Evolutionary conservation across 164 flowering plant genomes (phyloP).

Genomic region (Chimonanthus salicifolius): DNA sequence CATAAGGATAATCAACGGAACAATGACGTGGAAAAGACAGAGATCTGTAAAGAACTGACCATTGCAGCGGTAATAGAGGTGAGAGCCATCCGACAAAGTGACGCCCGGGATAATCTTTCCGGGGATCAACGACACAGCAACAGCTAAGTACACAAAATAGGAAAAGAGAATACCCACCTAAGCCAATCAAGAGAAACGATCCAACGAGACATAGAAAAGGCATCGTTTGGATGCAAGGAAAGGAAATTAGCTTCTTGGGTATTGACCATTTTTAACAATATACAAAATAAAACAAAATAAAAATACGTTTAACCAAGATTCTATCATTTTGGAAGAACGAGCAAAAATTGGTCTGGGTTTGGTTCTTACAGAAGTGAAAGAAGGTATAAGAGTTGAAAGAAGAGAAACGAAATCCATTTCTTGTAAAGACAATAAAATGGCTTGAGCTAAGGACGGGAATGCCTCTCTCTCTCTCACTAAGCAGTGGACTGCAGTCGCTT

Average conservation of each 20-base stretch:
- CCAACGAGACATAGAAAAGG: not conserved
- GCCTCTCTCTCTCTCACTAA: too few species aligned
- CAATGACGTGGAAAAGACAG: not conserved
- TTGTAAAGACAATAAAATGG: too few species aligned
- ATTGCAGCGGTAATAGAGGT: constrained; percentile 83
- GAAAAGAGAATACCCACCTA: constrained; percentile 46
- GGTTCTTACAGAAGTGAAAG: constrained; percentile 52
- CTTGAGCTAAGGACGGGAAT: too few species aligned
- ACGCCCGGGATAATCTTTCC: constrained; percentile 78
- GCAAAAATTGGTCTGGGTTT: not conserved
- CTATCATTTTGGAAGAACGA: not conserved
- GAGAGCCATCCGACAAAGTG: constrained; percentile 53
- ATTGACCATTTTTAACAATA: too few species aligned
- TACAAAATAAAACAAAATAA: too few species aligned
- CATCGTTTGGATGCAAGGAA: not conserved
- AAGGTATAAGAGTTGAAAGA: constrained; percentile 43
- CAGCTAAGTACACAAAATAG: constrained; percentile 59
- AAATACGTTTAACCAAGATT: too few species aligned
- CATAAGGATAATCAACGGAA: too few species aligned
- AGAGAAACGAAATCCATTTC: constrained; percentile 11
- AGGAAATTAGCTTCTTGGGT: not conserved
- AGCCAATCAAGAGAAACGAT: too few species aligned
- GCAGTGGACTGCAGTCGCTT: too few species aligned
- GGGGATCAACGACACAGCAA: constrained; percentile 63
- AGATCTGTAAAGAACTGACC: constrained; percentile 28